Evolutionary conservation across 1,284 basidiomycete genomes (phyloP), one percentile per base, ranked within the genome.

Genomic region (Trametes versicolor): DNA sequence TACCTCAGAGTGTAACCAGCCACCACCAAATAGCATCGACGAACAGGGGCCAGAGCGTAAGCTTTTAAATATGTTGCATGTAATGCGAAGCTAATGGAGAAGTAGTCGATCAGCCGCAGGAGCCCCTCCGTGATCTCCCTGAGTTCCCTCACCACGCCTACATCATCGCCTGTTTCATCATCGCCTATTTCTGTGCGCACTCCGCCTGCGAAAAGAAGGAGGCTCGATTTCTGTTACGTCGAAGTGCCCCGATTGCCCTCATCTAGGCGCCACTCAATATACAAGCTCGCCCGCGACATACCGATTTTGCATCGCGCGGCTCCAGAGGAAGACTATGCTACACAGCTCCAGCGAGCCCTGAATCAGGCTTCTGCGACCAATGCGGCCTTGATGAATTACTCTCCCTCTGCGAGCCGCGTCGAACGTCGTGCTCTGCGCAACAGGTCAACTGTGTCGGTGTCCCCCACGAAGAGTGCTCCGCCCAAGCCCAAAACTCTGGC

Each of bases 161-260:
- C 49, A 19, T 17, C 41, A n/a, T 62, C 61, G 7, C 39, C 54
- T 6, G 17, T 52, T n/a, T n/a, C 49, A 19, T 17, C 41, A n/a
- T 62, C 61, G 7, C 39, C 54, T 6, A 9, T 52, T 1, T 62
- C 54, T n/a, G 2, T 36, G 15, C 58, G 41, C 13, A 32, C 39
- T 3, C n/a, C n/a, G 12, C 56, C 56, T 29, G 15, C 27, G 2
- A 69, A 69, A 25, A 55, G 59, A 27, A 53, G 64, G 23, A 50
- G 62, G 1, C 56, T 63, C 12, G 55, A 63, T 6, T 37, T 21
- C 2, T 48, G 53, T 2, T 64, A 66, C 37, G 54, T 69, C 25
- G 48, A 62, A 7, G 49, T 69, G 23, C 67, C 67, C 0, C 56
- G 53, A 0, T 23, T 69, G n/a, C 64, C 64, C 4, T 6, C 41